phyloP scores from a whole-genome alignment of 345 rosid genomes.

The Moricandia arvensis region DNA sequence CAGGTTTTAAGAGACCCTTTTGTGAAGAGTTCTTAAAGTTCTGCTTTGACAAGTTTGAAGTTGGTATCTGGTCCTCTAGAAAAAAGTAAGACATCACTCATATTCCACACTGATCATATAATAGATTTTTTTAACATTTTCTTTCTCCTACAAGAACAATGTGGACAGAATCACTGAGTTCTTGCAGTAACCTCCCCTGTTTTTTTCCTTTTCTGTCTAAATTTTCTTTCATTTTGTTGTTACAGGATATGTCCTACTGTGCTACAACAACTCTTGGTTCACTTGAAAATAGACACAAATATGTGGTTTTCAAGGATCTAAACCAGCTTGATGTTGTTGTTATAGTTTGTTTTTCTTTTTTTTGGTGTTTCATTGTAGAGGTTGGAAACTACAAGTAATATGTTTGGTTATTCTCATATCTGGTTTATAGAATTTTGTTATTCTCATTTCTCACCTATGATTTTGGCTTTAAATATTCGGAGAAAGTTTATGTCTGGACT shows the following conservation, averaged over 20 bases:
- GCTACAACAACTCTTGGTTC: slow-evolving; percentile 48
- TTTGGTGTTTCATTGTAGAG: not conserved
- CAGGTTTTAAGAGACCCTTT: slow-evolving; percentile 59
- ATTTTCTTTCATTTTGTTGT: not conserved
- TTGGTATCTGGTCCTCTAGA: slow-evolving; percentile 62
- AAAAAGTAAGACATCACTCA: slow-evolving; percentile 12
- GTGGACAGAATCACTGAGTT: slow-evolving; percentile 53
- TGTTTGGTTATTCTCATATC: not conserved
- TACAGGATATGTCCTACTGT: slow-evolving; percentile 73
- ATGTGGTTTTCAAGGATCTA: slow-evolving; percentile 72
- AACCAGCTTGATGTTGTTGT: slow-evolving; percentile 39
- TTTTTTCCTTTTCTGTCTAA: not conserved
- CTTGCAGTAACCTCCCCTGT: slow-evolving; percentile 16
- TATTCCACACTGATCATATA: not conserved
- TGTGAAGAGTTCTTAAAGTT: slow-evolving; percentile 49
- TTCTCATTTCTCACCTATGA: not conserved
- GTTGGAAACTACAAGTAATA: not conserved
- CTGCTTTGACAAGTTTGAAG: slow-evolving; percentile 64
- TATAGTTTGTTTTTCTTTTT: not conserved
- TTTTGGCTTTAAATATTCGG: not conserved
- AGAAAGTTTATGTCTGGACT: too few relatives aligned
- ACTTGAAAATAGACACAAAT: slow-evolving; percentile 68
- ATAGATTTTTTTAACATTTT: not conserved
- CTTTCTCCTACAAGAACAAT: slow-evolving; percentile 48
- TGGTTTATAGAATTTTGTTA: not conserved